Conservation (phyloP, 1,284 basidiomycete species). For the Irpex lacteus region DNA sequence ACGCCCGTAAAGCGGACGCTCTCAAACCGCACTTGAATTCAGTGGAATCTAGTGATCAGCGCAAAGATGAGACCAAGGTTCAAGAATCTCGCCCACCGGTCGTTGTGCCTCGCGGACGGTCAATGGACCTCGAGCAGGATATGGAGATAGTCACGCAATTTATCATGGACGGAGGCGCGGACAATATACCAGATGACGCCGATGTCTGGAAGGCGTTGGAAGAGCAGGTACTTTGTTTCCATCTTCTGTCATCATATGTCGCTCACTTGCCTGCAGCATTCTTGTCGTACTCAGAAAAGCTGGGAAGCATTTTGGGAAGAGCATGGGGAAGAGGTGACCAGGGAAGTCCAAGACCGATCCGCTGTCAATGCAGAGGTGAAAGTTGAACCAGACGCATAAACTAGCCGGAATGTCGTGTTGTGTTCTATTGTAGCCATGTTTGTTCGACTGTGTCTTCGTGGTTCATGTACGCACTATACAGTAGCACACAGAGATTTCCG, state of each 20-base stretch:
- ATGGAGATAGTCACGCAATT: constrained; percentile 36
- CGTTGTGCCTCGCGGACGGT: not conserved
- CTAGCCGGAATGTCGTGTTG: too few relatives aligned
- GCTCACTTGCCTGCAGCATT: constrained; percentile 32
- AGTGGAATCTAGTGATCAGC: not conserved
- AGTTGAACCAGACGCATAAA: constrained; percentile 5
- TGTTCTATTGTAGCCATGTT: not conserved
- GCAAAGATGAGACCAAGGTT: not conserved
- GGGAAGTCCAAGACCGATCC: constrained; percentile 7
- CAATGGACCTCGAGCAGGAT: not conserved
- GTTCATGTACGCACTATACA: not conserved
- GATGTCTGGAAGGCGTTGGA: constrained; percentile 41
- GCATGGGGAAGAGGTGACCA: constrained; percentile 29
- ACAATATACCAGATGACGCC: constrained; percentile 40
- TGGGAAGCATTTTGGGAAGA: constrained; percentile 60
- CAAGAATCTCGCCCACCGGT: not conserved
- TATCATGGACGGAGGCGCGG: constrained; percentile 38
- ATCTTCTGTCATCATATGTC: constrained; percentile 4
- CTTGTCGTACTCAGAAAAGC: constrained; percentile 41
- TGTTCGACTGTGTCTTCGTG: not conserved
- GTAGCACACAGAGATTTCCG: not conserved
- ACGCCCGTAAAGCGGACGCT: constrained; percentile 30
- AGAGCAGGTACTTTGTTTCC: constrained; percentile 21
- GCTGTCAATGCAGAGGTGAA: not conserved
- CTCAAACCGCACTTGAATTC: not conserved